Evolutionary conservation across 1,284 basidiomycete genomes (phyloP).

Genomic region (Coniophora puteana): DNA sequence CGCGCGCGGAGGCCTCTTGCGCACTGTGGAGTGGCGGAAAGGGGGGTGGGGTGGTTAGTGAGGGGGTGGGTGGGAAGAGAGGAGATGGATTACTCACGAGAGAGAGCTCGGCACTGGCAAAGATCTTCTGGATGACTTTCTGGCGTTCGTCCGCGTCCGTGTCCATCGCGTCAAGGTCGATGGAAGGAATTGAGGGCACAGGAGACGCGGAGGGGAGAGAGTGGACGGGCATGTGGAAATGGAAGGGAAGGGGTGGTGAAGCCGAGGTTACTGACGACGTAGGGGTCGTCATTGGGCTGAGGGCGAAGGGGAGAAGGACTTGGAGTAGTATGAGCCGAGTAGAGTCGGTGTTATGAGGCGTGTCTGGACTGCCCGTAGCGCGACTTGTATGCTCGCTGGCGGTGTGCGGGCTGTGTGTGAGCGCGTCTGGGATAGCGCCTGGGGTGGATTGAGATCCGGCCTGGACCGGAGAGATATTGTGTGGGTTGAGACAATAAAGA

Average conservation of each 20-base stretch:
- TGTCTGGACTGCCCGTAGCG: slow-evolving; percentile 5
- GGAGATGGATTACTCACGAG: slow-evolving; percentile 51
- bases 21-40: slow-evolving; percentile 47
- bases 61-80: slow-evolving; percentile 21
- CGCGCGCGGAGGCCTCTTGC: slow-evolving; percentile 73
- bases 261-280: slow-evolving; percentile 74
- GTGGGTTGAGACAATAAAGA: too few relatives aligned
- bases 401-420: slow-evolving; percentile 30
- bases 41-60: slow-evolving; percentile 35
- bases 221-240: slow-evolving; percentile 40
- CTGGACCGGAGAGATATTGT: too few relatives aligned
- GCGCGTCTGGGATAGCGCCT: too few relatives aligned
- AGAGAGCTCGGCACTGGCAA: slow-evolving; percentile 70
- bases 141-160: slow-evolving; percentile 57
- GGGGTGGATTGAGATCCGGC: too few relatives aligned
- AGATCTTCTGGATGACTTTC: slow-evolving; percentile 64
- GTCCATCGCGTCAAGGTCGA: slow-evolving; percentile 37
- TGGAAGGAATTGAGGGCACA: too few relatives aligned
- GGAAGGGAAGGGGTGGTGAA: slow-evolving; percentile 64
- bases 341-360: slow-evolving; percentile 7
- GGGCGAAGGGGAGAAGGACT: slow-evolving; percentile 8
- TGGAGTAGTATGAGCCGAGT: slow-evolving; percentile 9
- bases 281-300: slow-evolving; percentile 61
- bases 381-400: slow-evolving; percentile 20
- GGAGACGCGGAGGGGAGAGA: slow-evolving; percentile 22